Evolutionary conservation across 805 yeast species (phyloP), one percentile per base, ranked within the genome.

Genomic region (Pichia manshurica): DNA sequence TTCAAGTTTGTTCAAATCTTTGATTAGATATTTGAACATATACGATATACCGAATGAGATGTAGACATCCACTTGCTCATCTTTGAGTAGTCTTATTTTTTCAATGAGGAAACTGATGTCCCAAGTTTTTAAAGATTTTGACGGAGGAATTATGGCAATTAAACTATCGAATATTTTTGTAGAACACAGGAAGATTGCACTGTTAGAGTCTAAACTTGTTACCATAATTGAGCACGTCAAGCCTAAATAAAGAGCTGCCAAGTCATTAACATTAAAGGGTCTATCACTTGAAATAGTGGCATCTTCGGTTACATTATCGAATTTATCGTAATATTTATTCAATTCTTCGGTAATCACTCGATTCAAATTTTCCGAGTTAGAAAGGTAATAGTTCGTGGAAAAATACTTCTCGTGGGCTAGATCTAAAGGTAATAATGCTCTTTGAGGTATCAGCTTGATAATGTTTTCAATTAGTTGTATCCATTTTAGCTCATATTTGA

Each of bases 381-480:
- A 51, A 12, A 47, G 51, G 13, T 43, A 32, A 4, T 41, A 21
- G 31, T 46, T 19, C 34, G 34, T n/a, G 20, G 52, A 16, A 44
- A 49, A 20, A 45, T 46, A 39, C 40, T 52, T 22, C 4, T 47
- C 54, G 39, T 54, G 58, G 0, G 78, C 71, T 54, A 70, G 74
- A 50, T 71, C 75, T 31, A 77, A 56, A 0, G 87, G 84, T 2
- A 79, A 57, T 48, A 77, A 75, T 1, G 87, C 84, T 42, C 85
- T 68, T 38, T 76, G 79, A 0, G 93, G 90, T 7, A 86, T 73
- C 43, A 77, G 57, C 1, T 68, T 69, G n/a, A 84, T 50, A 15
- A 87, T 54, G 1, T 63, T 53, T 19, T 68, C 63, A 7, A 76
- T 64, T 4, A 81, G 58, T 0, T 58, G 53, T 19, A 74, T 57